phyloP scores from a whole-genome alignment of 306 rosid genomes.

The Carpinus fangiana region DNA sequence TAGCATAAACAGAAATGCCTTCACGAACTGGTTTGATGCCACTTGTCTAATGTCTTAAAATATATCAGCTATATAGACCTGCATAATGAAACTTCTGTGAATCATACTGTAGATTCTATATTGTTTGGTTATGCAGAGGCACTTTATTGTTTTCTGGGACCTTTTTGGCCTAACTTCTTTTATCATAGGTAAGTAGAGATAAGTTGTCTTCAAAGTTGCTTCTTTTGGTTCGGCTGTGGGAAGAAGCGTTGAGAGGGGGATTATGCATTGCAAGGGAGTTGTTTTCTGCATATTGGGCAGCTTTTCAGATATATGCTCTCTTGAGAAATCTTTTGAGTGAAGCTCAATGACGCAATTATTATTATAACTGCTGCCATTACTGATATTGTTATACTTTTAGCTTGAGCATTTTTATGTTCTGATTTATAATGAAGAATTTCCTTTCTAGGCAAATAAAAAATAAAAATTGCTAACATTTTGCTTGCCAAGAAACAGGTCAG shows the following conservation, averaged over 20 bases:
- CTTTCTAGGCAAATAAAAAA: not conserved
- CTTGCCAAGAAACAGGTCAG: slow-evolving; percentile 51
- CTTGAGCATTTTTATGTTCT: not conserved
- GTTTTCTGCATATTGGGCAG: not conserved
- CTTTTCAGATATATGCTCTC: not conserved
- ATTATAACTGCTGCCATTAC: not conserved
- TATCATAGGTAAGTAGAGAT: no score
- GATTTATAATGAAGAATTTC: not conserved
- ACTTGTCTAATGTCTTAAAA: no score
- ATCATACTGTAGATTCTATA: no score
- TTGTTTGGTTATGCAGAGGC: no score
- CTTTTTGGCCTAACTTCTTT: no score
- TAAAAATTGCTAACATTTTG: not conserved
- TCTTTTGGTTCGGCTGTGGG: not conserved
- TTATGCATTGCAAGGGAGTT: slow-evolving; percentile 1
- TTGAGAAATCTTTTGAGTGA: not conserved
- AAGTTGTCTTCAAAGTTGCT: no score
- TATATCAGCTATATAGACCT: no score
- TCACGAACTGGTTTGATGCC: no score
- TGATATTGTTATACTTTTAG: not conserved
- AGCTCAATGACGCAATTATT: not conserved
- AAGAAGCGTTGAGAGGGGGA: not conserved
- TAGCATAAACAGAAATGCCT: no score
- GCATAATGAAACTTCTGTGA: no score
- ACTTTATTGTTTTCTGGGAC: no score